A percentile compares a stretch with the other conserved stretches of the same genome.
phyloP scores from a whole-genome alignment of 306 rosid species.

The Sechiopsis laciniata region DNA sequence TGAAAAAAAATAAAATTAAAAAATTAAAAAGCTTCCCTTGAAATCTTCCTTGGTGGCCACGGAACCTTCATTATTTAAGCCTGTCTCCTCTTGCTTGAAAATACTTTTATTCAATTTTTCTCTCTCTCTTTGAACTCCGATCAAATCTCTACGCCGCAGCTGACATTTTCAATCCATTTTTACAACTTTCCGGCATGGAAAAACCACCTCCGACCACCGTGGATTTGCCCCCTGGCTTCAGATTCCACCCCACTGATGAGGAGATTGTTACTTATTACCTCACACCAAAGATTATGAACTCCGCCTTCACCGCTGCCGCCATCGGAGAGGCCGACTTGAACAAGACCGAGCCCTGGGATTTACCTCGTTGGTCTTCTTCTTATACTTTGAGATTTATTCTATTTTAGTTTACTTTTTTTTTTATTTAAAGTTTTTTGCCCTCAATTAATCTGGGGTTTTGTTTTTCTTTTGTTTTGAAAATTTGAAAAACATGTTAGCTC shows the following conservation, averaged over 20 bases:
- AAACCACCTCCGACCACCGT: background rate
- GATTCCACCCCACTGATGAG: slow-evolving; percentile 90
- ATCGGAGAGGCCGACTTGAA: slow-evolving; percentile 86
- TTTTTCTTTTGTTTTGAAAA: no score
- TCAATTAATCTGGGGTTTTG: no score
- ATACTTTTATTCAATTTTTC: background rate
- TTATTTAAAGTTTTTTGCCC: background rate
- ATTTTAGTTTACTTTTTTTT: background rate
- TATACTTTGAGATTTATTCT: background rate
- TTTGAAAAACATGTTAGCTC: no score
- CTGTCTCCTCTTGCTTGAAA: background rate
- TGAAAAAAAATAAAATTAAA: background rate
- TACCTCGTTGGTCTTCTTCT: slow-evolving; percentile 48
- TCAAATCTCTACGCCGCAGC: slow-evolving; percentile 1
- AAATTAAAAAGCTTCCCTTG: background rate
- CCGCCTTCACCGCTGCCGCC: slow-evolving; percentile 62
- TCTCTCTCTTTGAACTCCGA: background rate
- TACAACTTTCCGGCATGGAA: background rate
- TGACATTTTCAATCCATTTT: background rate
- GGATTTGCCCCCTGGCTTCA: slow-evolving; percentile 84
- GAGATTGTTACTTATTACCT: slow-evolving; percentile 69
- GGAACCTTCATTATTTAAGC: slow-evolving; percentile 9
- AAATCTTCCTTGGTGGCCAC: slow-evolving; percentile 16
- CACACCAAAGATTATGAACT: slow-evolving; percentile 48
- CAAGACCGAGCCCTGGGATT: slow-evolving; percentile 94